Conservation (phyloP, 225 moss, liverwort and hornwort genomes). For the Sphagnum tenellum region DNA sequence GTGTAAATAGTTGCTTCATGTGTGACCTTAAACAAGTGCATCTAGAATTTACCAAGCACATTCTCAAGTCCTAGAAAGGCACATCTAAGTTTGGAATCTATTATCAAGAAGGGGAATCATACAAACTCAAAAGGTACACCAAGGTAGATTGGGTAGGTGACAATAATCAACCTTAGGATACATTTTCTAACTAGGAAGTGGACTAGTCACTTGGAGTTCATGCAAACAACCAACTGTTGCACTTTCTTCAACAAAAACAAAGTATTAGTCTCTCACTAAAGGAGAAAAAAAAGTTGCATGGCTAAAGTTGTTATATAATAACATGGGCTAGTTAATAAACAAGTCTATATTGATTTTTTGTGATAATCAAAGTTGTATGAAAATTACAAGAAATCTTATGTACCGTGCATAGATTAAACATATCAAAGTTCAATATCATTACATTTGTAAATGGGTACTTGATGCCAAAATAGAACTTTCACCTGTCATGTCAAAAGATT, state of each 20-base stretch:
- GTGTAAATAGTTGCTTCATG: not conserved
- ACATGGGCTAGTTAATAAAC: not conserved
- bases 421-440: conserved; percentile 6
- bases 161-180: not conserved
- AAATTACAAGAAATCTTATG: conserved; percentile 3
- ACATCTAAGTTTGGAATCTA: not conserved
- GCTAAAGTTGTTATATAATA: not conserved
- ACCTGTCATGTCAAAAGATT: not conserved
- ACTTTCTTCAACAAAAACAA: not conserved
- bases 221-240: not conserved
- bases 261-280: not conserved
- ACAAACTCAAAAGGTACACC: not conserved
- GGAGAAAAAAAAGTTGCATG: not conserved
- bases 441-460: conserved; percentile 1
- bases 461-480: not conserved
- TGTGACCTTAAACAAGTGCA: no score
- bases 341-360: not conserved
- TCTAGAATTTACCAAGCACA: no score
- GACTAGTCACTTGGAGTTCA: conserved; percentile 1
- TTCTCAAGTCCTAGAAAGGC: not conserved
- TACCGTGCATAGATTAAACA: conserved; percentile 6
- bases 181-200: not conserved
- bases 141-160: conserved; percentile 8
- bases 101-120: not conserved
- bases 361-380: conserved; percentile 5